Evolutionary conservation across 1,139 yeast genomes (phyloP), one percentile per base, ranked within the genome.

Genomic region (Pichia sp.): DNA sequence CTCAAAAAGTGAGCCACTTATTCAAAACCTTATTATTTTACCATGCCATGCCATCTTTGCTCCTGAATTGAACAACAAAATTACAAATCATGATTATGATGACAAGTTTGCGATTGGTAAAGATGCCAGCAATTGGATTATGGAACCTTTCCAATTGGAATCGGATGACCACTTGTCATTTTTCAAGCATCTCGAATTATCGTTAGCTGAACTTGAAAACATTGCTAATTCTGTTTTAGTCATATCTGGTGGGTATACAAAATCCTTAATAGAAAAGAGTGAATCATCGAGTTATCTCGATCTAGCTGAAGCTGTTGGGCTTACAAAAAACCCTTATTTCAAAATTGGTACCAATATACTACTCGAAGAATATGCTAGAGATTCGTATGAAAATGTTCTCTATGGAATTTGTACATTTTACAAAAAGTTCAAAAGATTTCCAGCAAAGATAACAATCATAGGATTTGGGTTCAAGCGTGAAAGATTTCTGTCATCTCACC

Each of bases 231-330:
- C 73, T 0, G 61, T 72, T 4, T 70, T 82, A 47, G 69, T 82
- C 2, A 82, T 86, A 42, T 82, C 90, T 13, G 96, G 96, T 0
- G 93, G 95, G 0, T 86, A 79, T 62, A 88, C 95, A 0, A 84
- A 85, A 58, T 30, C 51, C 2, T 73, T 68, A 2, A 73, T 77
- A 10, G 43, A 58, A 16, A 54, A 59, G n/a, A 70, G 77, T 8
- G 95, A 88, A 66, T 78, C 89, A 0, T 72, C 71, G 53, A 80
- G 88, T 13, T 87, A 87, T 65, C 42, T 50, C 19, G 52, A 56
- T 15, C 29, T 51, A 8, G 58, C 58, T 30, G 19, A 51, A 43
- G 26, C 23, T 8, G 48, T 49, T 8, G 56, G 55, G n/a, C 50
- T 53, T 30, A 40, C 51, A 38, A 56, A 49, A 49, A 53, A 46